Evolutionary conservation across 1,284 basidiomycete genomes (phyloP).

Genomic region (Fistulinella cinereoalba): DNA sequence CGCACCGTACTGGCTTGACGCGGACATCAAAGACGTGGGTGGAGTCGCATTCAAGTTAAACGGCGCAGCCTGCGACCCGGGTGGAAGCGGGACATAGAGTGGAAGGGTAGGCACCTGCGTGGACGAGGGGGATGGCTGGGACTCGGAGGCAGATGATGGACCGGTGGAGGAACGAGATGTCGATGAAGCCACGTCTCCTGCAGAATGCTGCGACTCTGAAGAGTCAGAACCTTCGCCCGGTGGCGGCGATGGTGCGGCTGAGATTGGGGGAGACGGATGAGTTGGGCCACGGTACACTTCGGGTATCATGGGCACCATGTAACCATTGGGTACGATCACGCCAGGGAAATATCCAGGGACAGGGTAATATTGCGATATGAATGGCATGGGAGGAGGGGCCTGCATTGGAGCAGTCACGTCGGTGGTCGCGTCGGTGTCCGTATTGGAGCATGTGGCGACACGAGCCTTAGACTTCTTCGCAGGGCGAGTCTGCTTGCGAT

Average conservation of each 20-base stretch:
- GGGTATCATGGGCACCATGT: constrained; percentile 23
- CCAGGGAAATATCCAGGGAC: constrained; percentile 3
- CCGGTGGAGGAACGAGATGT: constrained; percentile 11
- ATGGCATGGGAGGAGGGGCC: constrained; percentile 5
- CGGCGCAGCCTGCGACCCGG: constrained; percentile 10
- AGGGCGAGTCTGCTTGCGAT: constrained; percentile 38
- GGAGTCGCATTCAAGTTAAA: constrained; percentile 7
- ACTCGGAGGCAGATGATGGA: constrained; percentile 10
- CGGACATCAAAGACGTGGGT: constrained; percentile 1
- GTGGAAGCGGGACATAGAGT: constrained; percentile 1
- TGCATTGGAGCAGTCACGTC: background rate
- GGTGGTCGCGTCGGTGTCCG: constrained; percentile 4
- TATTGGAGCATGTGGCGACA: constrained; percentile 4
- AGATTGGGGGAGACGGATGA: constrained; percentile 44
- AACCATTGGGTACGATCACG: constrained; percentile 11
- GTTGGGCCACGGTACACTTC: constrained; percentile 27
- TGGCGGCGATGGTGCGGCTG: constrained; percentile 37
- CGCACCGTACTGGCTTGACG: background rate
- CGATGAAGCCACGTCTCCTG: background rate
- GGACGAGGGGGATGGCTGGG: constrained; percentile 9
- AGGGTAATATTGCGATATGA: background rate
- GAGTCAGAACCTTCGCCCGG: constrained; percentile 19
- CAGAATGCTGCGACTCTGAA: constrained; percentile 1
- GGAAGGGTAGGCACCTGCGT: constrained; percentile 1
- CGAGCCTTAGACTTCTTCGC: constrained; percentile 28